Evolutionary conservation across 1,139 yeast species (phyloP), one percentile per base, ranked within the genome.

Genomic region (Protomyces inundatus): DNA sequence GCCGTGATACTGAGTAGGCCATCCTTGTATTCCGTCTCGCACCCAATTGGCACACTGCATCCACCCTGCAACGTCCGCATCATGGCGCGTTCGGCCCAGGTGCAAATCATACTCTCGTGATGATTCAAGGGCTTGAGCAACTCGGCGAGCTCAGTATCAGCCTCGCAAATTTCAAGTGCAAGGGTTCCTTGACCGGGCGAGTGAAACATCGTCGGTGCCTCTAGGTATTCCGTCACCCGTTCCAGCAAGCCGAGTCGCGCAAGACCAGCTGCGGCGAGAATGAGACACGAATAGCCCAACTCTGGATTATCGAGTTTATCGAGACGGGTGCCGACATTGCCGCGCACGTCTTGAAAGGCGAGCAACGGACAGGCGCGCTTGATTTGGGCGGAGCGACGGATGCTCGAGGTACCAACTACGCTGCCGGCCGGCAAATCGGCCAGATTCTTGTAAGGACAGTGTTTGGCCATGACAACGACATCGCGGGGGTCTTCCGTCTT

Each of bases 141-240:
- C 62, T 81, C 76, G 70, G 79, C 78, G 73, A 87, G 81, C 61
- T 78, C 76, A 6, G 76, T 74, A 73, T 95, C 97, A 64, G 81
- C 83, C 65, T 82, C 81, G 71, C 95, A 82, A 69, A 91, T 88
- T 76, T 93, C 98, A 48, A 93, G 79, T 30, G 98, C 98, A 62
- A 93, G 78, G 0, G 98, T 98, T 68, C 98, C 98, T 78, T 93
- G 98, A 16, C 98, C 98, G 51, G 93, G 97, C 0, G 98, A 97
- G 73, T 93, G 89, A 74, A 86, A 88, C 96, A 93, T 89, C 66
- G 87, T 90, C 46, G 90, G 88, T n/a, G 85, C 81, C 68, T 86
- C 84, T 68, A 93, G 80, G 69, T 75, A 80, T 42, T 76, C 70
- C 51, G 84, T 79, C 72, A 93, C 90, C 74, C 98, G 81, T 67